phyloP scores from a whole-genome alignment of 2,329 filamentous ascomycete genomes.

The Bretziella fagacearum region DNA sequence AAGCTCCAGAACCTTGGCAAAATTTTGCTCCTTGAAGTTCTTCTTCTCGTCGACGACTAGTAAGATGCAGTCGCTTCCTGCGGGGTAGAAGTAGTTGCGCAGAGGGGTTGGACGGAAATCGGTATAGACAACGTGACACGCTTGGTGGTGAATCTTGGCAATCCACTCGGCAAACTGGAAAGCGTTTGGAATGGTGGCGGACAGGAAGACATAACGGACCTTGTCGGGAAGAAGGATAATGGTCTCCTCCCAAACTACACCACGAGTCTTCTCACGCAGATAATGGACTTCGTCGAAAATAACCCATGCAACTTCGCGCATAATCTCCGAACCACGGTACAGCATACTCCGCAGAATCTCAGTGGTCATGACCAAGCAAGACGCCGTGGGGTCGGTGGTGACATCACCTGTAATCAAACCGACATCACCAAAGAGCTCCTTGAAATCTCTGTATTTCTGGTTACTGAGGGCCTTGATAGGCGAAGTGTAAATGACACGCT shows the following conservation, averaged over 20 bases:
- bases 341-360: constrained; percentile 98
- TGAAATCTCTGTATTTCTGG: constrained; percentile 95
- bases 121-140: constrained; percentile 97
- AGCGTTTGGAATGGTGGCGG: constrained; percentile 93
- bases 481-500: constrained; percentile 97
- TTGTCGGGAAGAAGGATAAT: constrained; percentile 97
- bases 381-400: constrained; percentile 96
- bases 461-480: constrained; percentile 98
- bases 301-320: constrained; percentile 98
- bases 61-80: constrained; percentile 81
- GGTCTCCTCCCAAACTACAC: constrained; percentile 98
- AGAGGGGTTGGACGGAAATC: constrained; percentile 93
- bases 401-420: constrained; percentile 98
- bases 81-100: constrained; percentile 95
- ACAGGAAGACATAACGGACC: constrained; percentile 95
- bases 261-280: constrained; percentile 81
- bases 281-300: constrained; percentile 98
- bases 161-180: constrained; percentile 99
- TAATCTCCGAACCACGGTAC: constrained; percentile 95
- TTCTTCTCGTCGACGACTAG: constrained; percentile 94
- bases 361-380: constrained; percentile 96
- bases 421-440: constrained; percentile 87
- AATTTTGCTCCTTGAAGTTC: constrained; percentile 90
- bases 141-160: constrained; percentile 90
- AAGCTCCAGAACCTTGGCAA: constrained; percentile 83